Base-by-base conservation (phyloP, 306 rosid species). In the Cucurbita argyrosperma region DNA sequence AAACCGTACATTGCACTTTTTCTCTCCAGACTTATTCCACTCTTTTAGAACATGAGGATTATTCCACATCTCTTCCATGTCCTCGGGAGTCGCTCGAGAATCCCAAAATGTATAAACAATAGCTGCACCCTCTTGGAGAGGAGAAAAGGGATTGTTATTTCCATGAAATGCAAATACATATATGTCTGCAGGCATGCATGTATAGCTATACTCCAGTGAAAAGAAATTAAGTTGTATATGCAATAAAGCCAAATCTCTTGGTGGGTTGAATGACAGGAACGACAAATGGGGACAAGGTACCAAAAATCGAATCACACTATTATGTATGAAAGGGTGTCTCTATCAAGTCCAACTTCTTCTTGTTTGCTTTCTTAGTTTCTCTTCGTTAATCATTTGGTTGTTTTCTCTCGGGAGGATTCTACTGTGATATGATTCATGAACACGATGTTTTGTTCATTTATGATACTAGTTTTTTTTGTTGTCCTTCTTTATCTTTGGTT, bases 1-100 rank as follows among this genome's bases (percentile, higher is more conserved):
- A 82, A 88, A 85, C 43, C 81, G 87, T 46, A 90, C 96, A 60
- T 73, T 80, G 30, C 97, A 94, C 8, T 19, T 77, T 79, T 7
- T 86, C 86, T 93, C 86, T 72, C 84, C 87, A 11, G 90, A 77
- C 83, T 78, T 86, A 57, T 9, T 76, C 98, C 98, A 93, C 79
- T 77, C 89, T 82, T 81, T 82, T 26, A 61, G 80, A 56, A 93
- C 88, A 54, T 80, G 90, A 9, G 83, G 86, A 83, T 90, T 84
- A 76, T 80, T 87, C 98, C 98, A 93, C 93, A 93, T 83, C 49
- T 87, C 92, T 78, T 65, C 86, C 97, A 93, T 88, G 78, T 90
- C 93, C 76, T 90, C 96, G 2, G 81, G 84, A 81, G 89, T 85
- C 74, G 80, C 86, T 80, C 81, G 82, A 18, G 83, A 76, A 72